Conservation (phyloP, 2,329 filamentous ascomycete genomes). For the Diplodia mutila region DNA sequence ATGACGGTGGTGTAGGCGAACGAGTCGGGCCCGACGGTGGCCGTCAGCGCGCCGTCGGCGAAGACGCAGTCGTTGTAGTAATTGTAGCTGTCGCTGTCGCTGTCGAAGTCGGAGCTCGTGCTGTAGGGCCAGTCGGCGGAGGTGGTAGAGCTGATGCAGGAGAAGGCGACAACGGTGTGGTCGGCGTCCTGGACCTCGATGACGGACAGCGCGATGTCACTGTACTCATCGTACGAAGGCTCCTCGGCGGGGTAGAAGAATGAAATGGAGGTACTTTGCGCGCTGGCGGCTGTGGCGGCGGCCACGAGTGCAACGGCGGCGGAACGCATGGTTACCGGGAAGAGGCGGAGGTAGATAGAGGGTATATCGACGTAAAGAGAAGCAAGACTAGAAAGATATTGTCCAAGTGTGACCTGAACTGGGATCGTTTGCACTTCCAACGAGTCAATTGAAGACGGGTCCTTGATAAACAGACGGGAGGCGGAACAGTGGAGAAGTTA, state of each 20-base stretch:
- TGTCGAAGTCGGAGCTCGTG: background rate
- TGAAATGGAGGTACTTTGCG: constrained; percentile 1
- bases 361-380: no score
- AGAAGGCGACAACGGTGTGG: constrained; percentile 4
- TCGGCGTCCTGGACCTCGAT: constrained; percentile 2
- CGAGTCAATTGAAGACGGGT: no score
- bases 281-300: constrained; percentile 8
- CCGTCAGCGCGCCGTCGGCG: background rate
- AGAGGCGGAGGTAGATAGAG: background rate
- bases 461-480: background rate
- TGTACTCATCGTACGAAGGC: background rate
- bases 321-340: constrained; percentile 11
- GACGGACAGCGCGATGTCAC: constrained; percentile 9
- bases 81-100: background rate
- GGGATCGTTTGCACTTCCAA: no score
- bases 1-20: background rate
- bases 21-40: constrained; percentile 3
- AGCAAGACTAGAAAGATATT: background rate
- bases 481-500: background rate
- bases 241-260: constrained; percentile 9
- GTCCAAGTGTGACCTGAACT: no score
- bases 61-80: background rate
- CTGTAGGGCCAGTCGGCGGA: background rate
- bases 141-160: background rate
- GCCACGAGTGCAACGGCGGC: background rate